Percentiles rank a stretch among this genome's conserved stretches.
These are phyloP conservation scores for Laburnicola sp. DNA, from an alignment of 2,329 filamentous ascomycete species.

Conservation along the genomic window DNA sequence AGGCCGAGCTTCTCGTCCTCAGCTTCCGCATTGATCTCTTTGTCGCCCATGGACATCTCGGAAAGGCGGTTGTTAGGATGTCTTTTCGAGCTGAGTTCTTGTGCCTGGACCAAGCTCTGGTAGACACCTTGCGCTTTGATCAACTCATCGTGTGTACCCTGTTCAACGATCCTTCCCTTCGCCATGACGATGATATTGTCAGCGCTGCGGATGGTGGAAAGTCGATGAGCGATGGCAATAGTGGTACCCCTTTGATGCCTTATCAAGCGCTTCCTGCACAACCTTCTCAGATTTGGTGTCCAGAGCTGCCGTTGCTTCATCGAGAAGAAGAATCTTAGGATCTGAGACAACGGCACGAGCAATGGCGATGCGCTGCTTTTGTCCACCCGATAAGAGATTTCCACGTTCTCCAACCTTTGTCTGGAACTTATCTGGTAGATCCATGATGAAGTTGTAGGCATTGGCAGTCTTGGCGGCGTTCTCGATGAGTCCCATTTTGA, in stretches of 20 bases:
- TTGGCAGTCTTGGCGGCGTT: constrained; percentile 89
- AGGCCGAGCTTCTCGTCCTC: constrained; percentile 34
- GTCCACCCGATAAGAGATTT: constrained; percentile 88
- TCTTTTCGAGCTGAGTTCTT: constrained; percentile 57
- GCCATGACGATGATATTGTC: constrained; percentile 97
- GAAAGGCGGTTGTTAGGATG: constrained; percentile 26
- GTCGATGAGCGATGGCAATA: constrained; percentile 91
- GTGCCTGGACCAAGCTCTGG: constrained; percentile 81
- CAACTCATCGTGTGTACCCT: constrained; percentile 83
- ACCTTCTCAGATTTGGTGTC: constrained; percentile 95
- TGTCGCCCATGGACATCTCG: constrained; percentile 20
- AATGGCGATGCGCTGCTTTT: constrained; percentile 96
- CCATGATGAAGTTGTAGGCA: constrained; percentile 85
- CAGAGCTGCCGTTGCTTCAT: constrained; percentile 91
- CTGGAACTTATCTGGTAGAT: constrained; percentile 84
- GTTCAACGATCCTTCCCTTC: constrained; percentile 82
- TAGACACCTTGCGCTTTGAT: constrained; percentile 74
- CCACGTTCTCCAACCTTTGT: constrained; percentile 96
- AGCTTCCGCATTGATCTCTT: constrained; percentile 18
- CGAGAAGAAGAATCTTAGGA: constrained; percentile 87
- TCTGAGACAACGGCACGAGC: constrained; percentile 87
- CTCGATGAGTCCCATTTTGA: constrained; percentile 70
- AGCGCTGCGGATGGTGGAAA: constrained; percentile 91
- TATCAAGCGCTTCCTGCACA: constrained; percentile 89
- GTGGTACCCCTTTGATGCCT: constrained; percentile 83